Conservation (phyloP, 2,329 filamentous ascomycete species). For the Macrophomina tecta region DNA sequence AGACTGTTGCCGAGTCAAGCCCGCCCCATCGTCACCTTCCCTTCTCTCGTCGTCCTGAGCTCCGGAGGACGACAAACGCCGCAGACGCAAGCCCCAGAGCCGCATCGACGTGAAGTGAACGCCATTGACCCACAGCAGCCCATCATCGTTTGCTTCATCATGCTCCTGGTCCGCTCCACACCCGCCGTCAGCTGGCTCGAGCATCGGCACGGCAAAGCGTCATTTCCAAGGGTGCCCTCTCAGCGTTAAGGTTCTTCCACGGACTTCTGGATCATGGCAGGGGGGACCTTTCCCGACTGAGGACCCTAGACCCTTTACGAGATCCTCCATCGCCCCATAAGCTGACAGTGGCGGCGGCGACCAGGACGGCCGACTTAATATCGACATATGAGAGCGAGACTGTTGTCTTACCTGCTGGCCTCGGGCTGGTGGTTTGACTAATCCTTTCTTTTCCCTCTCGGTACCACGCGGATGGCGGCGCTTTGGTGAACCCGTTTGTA, state of each 20-base stretch:
- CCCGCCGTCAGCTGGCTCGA: slow-evolving; percentile 19
- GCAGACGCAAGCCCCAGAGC: slow-evolving; percentile 18
- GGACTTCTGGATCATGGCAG: slow-evolving; percentile 24
- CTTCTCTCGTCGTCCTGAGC: background rate
- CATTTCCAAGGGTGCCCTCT: slow-evolving; percentile 21
- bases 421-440: background rate
- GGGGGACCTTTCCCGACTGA: background rate
- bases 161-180: background rate
- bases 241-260: slow-evolving; percentile 27
- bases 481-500: slow-evolving; percentile 14
- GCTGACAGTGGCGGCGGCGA: slow-evolving; percentile 14
- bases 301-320: slow-evolving; percentile 3
- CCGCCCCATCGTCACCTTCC: slow-evolving; percentile 9
- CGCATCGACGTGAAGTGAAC: slow-evolving; percentile 11
- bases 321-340: slow-evolving; percentile 5
- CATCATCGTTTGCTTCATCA: slow-evolving; percentile 21
- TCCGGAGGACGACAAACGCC: slow-evolving; percentile 15
- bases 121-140: slow-evolving; percentile 18
- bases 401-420: slow-evolving; percentile 3
- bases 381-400: slow-evolving; percentile 1
- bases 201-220: slow-evolving; percentile 3
- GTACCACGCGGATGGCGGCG: slow-evolving; percentile 6
- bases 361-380: background rate
- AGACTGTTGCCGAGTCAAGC: slow-evolving; percentile 7
- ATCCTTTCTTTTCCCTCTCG: slow-evolving; percentile 12